Evolutionary conservation across 1,284 basidiomycete species (phyloP), one percentile per base, ranked within the genome.

Genomic region (Puccinia triticina): DNA sequence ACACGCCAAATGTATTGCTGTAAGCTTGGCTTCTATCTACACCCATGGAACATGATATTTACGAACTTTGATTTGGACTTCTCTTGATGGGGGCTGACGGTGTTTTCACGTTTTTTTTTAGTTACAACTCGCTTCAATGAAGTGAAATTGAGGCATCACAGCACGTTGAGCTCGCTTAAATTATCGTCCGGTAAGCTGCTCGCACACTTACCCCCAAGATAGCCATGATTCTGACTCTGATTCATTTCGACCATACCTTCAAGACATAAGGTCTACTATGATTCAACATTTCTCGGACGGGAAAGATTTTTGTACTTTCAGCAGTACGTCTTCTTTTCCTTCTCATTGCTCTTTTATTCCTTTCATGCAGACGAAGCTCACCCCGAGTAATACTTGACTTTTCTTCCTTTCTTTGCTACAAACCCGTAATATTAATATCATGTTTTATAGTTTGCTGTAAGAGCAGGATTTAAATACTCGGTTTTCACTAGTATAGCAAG

Each of bases 1-100:
- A 3, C 7, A 73, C 71, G 26, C 76, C 76, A 14, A 77, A 77
- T 43, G 66, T 77, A n/a, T 66, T 77, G 61, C 32, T 77, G 57
- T 77, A 46, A 61, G 59, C 16, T 34, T 32, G 10, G 59, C 4
- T 61, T 18, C 12, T 3, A 26, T 29, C 5, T n/a, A 5, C 55
- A 10, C 48, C 11, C 8, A 50, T 46, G 43, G 8, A 46, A 46
- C 43, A 46, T 46, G 8, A 46, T 14, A 7, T 14, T 14, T 8
- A 46, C 43, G 43, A 46, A 14, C 14, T 21, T 21, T 61, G n/a
- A n/a, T 61, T 34, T 11, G n/a, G 8, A 7, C 61, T 23, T 32
- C 37, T 64, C 61, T 26, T 23, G 3, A 12, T 64, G 29, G 29
- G 14, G 32, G 26, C 59, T 61, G 32, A 61, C 8, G 14, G 34